Base-by-base conservation (phyloP, 495 filamentous ascomycete genomes). In the Trichoderma orchidacearum region DNA sequence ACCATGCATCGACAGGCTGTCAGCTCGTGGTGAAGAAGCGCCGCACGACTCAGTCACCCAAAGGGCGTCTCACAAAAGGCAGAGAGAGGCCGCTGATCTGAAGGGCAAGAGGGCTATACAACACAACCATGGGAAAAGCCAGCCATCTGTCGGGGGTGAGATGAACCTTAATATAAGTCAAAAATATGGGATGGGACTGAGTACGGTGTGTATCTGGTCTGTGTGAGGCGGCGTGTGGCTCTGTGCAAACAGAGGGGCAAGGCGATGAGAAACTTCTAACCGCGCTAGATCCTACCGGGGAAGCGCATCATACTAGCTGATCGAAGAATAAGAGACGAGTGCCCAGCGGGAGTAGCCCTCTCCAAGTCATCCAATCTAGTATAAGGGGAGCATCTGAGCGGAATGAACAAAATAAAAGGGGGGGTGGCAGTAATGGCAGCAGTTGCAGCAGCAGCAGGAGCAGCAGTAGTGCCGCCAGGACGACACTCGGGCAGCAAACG, bases 131-230 rank as follows among this genome's bases (percentile, higher is more conserved):
- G 27, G 15, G 18, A 23, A 3, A 48, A 28, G 15, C 13, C 2
- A 48, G 0, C 11, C 13, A 5, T 21, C 27, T 27, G 41, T 48
- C 41, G 41, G 41, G n/a, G 41, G 41, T 48, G 41, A 48, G 41
- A 27, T 48, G 41, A 48, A 48, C 41, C 41, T 48, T 48, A 48
- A 48, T 48, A 48, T 48, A 48, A 48, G 23, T 48, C 41, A 25
- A 27, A 48, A n/a, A n/a, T n/a, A 25, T 27, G 21, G 21, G 41
- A 48, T 48, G 41, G 41, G 41, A 48, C n/a, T 25, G 18, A 11
- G 15, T 28, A 48, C 21, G 41, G 41, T 27, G 41, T 48, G 41
- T 48, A 7, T 25, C 18, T 48, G 12, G 8, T 48, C n/a, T n/a
- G n/a, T n/a, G n/a, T n/a, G n/a, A n/a, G n/a, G n/a, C n/a, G n/a